Base-by-base conservation (phyloP, 1,284 basidiomycete genomes). In the Chondrostereum purpureum region DNA sequence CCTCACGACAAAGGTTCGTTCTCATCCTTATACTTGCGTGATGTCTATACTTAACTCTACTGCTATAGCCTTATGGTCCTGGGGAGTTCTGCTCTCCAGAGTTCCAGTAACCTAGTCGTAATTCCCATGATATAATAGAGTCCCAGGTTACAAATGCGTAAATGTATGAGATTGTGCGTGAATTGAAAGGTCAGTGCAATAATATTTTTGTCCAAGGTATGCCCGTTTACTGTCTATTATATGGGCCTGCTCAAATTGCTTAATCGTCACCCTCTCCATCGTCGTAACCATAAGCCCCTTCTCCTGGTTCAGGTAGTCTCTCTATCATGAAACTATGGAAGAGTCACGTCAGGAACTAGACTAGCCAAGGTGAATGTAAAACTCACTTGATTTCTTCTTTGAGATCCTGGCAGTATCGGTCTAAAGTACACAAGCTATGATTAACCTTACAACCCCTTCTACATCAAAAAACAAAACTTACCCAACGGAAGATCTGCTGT, bases 61-160 rank as follows among this genome's bases (percentile, higher is more conserved):
- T n/a, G 51, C 42, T 42, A 14, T 53, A 95, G 90, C 94, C 94
- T 23, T 94, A 94, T 59, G 94, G 94, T 49, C 93, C 94, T 39
- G 93, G 93, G 57, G 83, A 94, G 64, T 80, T 81, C 63, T 96
- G 93, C 64, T 69, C 71, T 55, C 83, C 88, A 39, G 94, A 98
- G 60, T 97, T 97, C 65, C 74, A 78, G 57, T 92, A 83, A 51
- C 42, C 31, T 36, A 67, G 59, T 45, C 37, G 44, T 47, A 37
- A 44, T 50, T 50, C 39, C 31, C 37, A n/a, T n/a, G n/a, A 19
- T 16, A 37, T 22, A 45, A 39, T 10, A 42, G 35, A 40, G 22
- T 37, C 18, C 23, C n/a, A 45, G 44, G 23, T 43, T n/a, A 11
- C 31, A 13, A 43, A 37, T 39, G 4, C 31, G 14, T n/a, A n/a